Conservation (phyloP, 2,329 filamentous ascomycete species). For the Tolypocladium inflatum region DNA sequence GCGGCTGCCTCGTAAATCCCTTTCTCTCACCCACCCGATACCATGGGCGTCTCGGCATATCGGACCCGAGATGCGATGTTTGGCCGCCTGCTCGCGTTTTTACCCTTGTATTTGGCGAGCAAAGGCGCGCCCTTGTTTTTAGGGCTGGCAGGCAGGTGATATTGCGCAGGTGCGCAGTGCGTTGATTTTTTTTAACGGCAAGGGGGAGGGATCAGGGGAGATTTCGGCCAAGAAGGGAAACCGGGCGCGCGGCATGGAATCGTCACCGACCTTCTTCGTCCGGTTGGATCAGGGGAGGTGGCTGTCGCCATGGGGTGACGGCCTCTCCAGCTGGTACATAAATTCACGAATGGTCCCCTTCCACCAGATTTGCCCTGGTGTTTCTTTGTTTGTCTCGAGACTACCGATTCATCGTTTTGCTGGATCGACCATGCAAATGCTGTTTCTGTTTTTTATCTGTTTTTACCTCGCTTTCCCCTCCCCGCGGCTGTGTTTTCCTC, state of each 20-base stretch:
- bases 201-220: slow-evolving; percentile 26
- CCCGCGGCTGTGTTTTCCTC: slow-evolving; percentile 4
- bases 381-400: slow-evolving; percentile 7
- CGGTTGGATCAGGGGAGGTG: slow-evolving; percentile 12
- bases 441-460: slow-evolving; percentile 10
- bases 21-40: slow-evolving; percentile 20
- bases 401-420: slow-evolving; percentile 7
- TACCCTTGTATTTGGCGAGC: slow-evolving; percentile 8
- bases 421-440: slow-evolving; percentile 20
- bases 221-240: slow-evolving; percentile 28
- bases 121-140: slow-evolving; percentile 18
- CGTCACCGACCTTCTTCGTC: slow-evolving; percentile 16
- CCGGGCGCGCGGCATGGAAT: slow-evolving; percentile 19
- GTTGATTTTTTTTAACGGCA: slow-evolving; percentile 21
- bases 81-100: slow-evolving; percentile 12
- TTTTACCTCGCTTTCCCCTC: slow-evolving; percentile 6
- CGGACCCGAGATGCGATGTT: slow-evolving; percentile 24
- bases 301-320: slow-evolving; percentile 10
- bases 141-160: slow-evolving; percentile 25
- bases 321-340: slow-evolving; percentile 16
- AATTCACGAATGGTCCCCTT: slow-evolving; percentile 1
- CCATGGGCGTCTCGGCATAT: slow-evolving; percentile 26
- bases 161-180: slow-evolving; percentile 21
- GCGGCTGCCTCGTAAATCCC: slow-evolving; percentile 43
- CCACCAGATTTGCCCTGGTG: slow-evolving; percentile 1